These are phyloP conservation scores for Bauhinia variegata DNA, from an alignment of 306 rosid genomes.

Conservation along the genomic window DNA sequence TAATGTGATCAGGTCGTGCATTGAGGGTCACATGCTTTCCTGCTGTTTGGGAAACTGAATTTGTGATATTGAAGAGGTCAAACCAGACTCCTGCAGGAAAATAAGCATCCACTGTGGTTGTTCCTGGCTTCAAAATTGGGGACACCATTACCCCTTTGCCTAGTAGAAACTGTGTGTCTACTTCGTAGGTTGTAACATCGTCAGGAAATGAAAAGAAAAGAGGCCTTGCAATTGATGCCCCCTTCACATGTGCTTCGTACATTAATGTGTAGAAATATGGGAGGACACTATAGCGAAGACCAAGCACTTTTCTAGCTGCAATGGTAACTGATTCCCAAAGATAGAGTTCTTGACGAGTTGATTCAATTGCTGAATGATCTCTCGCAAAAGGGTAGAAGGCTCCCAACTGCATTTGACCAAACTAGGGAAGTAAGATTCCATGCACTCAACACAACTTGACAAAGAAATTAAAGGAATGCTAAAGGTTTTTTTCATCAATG, in stretches of 20 bases:
- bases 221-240: conserved; percentile 61
- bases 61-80: conserved; percentile 52
- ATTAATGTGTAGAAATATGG: conserved; percentile 58
- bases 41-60: conserved; percentile 35
- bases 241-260: conserved; percentile 55
- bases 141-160: conserved; percentile 59
- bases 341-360: conserved; percentile 60
- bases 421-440: not conserved
- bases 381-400: conserved; percentile 67
- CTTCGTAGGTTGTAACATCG: conserved; percentile 49
- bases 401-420: conserved; percentile 51
- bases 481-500: no score
- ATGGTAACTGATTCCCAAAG: conserved; percentile 61
- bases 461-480: no score
- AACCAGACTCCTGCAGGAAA: conserved; percentile 64
- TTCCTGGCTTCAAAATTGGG: conserved; percentile 50
- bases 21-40: conserved; percentile 43
- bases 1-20: conserved; percentile 51
- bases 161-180: conserved; percentile 52
- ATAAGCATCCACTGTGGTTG: conserved; percentile 51
- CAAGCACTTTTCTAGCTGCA: conserved; percentile 55
- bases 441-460: no score
- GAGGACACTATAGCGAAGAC: conserved; percentile 57
- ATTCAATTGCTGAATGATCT: conserved; percentile 45
- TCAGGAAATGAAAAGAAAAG: conserved; percentile 68